phyloP scores from a whole-genome alignment of 2,329 filamentous ascomycete genomes.

The Hypocreales sp. region DNA sequence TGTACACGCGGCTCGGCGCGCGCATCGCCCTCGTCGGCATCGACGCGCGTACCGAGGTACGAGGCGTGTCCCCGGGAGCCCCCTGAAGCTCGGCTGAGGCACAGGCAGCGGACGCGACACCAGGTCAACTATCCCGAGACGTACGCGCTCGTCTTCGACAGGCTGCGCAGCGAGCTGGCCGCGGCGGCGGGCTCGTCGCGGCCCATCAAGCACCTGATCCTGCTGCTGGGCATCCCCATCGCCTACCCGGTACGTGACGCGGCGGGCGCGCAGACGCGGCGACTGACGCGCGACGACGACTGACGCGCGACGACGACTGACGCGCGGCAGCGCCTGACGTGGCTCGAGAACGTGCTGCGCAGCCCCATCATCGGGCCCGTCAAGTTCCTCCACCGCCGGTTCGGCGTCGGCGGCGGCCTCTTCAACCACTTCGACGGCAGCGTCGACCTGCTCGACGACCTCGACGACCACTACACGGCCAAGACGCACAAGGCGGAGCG shows the following conservation, averaged over 20 bases:
- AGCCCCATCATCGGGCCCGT: constrained; percentile 80
- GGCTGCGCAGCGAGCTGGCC: constrained; percentile 57
- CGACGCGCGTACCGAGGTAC: constrained; percentile 75
- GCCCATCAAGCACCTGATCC: constrained; percentile 75
- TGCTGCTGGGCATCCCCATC: constrained; percentile 76
- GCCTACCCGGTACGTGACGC: constrained; percentile 59
- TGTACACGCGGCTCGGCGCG: constrained; percentile 72
- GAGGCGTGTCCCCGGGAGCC: constrained; percentile 14
- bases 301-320: not conserved
- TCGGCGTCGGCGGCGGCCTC: constrained; percentile 67
- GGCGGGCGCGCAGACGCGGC: too few species aligned
- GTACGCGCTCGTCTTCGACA: constrained; percentile 68
- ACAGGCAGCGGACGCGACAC: constrained; percentile 58
- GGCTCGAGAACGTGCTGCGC: constrained; percentile 83
- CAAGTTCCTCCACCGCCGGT: constrained; percentile 78
- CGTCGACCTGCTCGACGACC: constrained; percentile 79
- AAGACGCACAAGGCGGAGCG: constrained; percentile 84
- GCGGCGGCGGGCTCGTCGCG: constrained; percentile 50
- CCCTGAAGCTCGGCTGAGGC: not conserved
- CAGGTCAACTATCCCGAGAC: constrained; percentile 92
- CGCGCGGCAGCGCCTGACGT: constrained; percentile 58
- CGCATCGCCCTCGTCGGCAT: constrained; percentile 75
- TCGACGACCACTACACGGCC: constrained; percentile 94
- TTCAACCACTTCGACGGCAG: constrained; percentile 94
- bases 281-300: not conserved